phyloP scores from a whole-genome alignment of 2,329 filamentous ascomycete species.

The Aspergillus udagawae region DNA sequence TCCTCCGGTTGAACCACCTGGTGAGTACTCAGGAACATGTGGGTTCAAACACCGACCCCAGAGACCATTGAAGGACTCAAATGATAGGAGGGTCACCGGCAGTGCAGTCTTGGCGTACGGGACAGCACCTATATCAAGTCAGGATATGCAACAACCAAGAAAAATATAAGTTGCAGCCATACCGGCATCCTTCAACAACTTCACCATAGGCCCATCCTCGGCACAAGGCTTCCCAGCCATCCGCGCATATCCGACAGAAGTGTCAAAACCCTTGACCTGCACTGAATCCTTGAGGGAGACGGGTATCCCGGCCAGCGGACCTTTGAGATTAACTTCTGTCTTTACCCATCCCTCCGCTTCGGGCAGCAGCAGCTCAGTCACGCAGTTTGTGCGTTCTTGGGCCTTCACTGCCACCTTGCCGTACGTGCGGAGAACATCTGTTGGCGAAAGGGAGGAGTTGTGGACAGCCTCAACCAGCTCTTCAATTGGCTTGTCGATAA shows the following conservation, averaged over 20 bases:
- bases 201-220: constrained; percentile 68
- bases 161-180: constrained; percentile 3
- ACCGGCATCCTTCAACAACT: constrained; percentile 76
- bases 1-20: constrained; percentile 83
- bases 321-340: constrained; percentile 65
- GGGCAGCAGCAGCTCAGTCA: constrained; percentile 80
- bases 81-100: constrained; percentile 80
- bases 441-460: constrained; percentile 58
- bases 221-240: constrained; percentile 63
- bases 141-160: background rate
- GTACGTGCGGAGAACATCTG: constrained; percentile 77
- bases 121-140: constrained; percentile 58
- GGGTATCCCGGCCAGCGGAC: constrained; percentile 81
- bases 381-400: constrained; percentile 81
- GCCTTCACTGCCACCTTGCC: constrained; percentile 80
- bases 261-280: constrained; percentile 77
- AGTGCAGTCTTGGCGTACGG: constrained; percentile 92
- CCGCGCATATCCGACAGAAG: constrained; percentile 72
- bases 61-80: constrained; percentile 73
- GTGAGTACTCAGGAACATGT: constrained; percentile 77
- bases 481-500: constrained; percentile 70
- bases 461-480: constrained; percentile 76
- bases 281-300: constrained; percentile 78
- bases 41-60: constrained; percentile 84
- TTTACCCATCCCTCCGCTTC: constrained; percentile 71